Conservation (phyloP, 495 filamentous ascomycete genomes). For the Alectoria sarmentosa region DNA sequence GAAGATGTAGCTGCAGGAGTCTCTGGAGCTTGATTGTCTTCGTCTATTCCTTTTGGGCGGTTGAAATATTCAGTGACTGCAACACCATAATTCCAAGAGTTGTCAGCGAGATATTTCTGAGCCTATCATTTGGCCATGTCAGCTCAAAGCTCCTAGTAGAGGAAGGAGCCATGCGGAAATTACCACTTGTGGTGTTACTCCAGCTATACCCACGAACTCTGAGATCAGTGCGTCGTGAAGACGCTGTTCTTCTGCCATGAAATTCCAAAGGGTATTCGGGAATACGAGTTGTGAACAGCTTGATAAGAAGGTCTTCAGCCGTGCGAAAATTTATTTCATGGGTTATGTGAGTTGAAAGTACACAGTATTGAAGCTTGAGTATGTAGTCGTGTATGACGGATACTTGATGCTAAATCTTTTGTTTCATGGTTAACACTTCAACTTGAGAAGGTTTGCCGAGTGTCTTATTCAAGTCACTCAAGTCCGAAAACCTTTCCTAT, state of each 20-base stretch:
- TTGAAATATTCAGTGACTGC: slow-evolving; percentile 66
- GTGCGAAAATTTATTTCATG: not conserved
- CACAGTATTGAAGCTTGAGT: too few species aligned
- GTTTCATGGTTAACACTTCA: slow-evolving; percentile 1
- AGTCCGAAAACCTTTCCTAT: not conserved
- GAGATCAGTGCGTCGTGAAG: slow-evolving; percentile 54
- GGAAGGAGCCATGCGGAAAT: slow-evolving; percentile 12
- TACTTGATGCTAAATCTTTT: not conserved
- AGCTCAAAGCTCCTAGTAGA: slow-evolving; percentile 3
- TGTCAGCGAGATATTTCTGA: slow-evolving; percentile 57
- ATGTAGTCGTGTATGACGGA: too few species aligned
- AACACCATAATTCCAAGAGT: slow-evolving; percentile 60
- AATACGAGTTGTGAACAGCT: too few species aligned
- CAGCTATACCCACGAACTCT: slow-evolving; percentile 68
- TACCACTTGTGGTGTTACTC: slow-evolving; percentile 57
- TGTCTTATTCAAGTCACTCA: not conserved
- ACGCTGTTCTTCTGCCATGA: slow-evolving; percentile 13
- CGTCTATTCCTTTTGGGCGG: slow-evolving; percentile 51
- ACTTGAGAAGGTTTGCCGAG: not conserved
- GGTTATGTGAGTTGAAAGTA: not conserved
- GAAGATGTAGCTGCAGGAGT: slow-evolving; percentile 10
- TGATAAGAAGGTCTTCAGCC: not conserved
- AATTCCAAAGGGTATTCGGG: not conserved
- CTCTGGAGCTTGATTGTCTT: slow-evolving; percentile 30
- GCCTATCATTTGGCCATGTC: slow-evolving; percentile 45